Evolutionary conservation across 2,329 filamentous ascomycete species (phyloP).

Genomic region (Verticillium klebahnii): DNA sequence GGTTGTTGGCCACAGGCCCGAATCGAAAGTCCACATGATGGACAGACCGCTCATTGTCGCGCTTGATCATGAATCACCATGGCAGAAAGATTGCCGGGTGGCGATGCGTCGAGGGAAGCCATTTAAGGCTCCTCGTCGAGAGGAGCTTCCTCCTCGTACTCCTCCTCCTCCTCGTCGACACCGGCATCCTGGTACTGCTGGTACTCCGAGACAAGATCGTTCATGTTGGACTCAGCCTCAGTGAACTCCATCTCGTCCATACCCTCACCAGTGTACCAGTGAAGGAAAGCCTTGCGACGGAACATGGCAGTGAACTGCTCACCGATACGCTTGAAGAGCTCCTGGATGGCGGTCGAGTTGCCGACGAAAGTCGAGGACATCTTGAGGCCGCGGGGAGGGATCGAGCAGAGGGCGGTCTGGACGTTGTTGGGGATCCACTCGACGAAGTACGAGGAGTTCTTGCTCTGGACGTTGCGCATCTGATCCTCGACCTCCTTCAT

Average conservation of each 20-base stretch:
- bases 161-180: constrained; percentile 95
- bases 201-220: constrained; percentile 98
- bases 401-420: constrained; percentile 98
- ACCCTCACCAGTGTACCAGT: constrained; percentile 99
- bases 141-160: constrained; percentile 83
- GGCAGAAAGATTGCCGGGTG: background rate
- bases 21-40: constrained; percentile 15
- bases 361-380: constrained; percentile 99
- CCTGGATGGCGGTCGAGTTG: constrained; percentile 99
- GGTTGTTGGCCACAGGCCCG: constrained; percentile 16
- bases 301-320: constrained; percentile 99
- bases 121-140: constrained; percentile 63
- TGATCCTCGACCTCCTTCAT: constrained; percentile 99
- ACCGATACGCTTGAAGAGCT: constrained; percentile 99
- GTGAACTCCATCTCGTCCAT: constrained; percentile 99
- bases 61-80: background rate
- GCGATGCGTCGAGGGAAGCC: background rate
- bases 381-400: constrained; percentile 94
- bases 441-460: constrained; percentile 99
- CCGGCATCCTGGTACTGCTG: constrained; percentile 99
- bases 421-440: constrained; percentile 99
- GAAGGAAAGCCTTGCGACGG: constrained; percentile 99
- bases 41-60: background rate
- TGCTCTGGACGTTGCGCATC: constrained; percentile 99
- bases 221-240: constrained; percentile 99